A percentile compares a stretch with the other conserved stretches of the same genome.
These are phyloP conservation scores for Citrus sp. DNA, from an alignment of 345 rosid species.

Conservation along the genomic window DNA sequence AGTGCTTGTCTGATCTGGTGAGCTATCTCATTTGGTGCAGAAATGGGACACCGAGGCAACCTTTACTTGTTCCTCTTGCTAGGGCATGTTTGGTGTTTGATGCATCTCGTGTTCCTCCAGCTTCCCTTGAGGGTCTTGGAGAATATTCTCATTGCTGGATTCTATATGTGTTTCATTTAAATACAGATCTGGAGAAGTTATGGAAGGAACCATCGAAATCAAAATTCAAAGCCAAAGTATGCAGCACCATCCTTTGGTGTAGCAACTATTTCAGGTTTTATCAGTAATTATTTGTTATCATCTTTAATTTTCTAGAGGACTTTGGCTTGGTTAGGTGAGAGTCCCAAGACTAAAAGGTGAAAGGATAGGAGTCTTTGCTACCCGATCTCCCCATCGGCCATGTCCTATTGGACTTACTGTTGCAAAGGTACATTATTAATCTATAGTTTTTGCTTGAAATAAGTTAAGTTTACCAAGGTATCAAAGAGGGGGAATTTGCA, in stretches of 20 bases:
- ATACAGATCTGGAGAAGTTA: constrained; percentile 85
- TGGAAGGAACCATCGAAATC: constrained; percentile 89
- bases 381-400: constrained; percentile 88
- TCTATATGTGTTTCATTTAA: constrained; percentile 85
- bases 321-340: constrained; percentile 63
- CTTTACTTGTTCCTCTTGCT: constrained; percentile 82
- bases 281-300: constrained; percentile 18
- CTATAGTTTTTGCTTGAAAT: background rate
- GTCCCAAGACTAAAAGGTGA: constrained; percentile 88
- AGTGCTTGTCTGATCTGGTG: background rate
- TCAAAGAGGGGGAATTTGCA: background rate
- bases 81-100: constrained; percentile 73
- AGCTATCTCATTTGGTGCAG: constrained; percentile 34
- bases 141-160: constrained; percentile 97
- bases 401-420: constrained; percentile 93
- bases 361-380: constrained; percentile 83
- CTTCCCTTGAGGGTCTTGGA: constrained; percentile 84
- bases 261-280: background rate
- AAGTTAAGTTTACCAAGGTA: background rate
- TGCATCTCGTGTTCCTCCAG: constrained; percentile 77
- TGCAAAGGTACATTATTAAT: constrained; percentile 58
- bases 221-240: constrained; percentile 89
- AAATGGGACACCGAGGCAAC: constrained; percentile 94
- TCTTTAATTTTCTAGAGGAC: constrained; percentile 21
- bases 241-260: background rate